A percentile compares a stretch with the other conserved stretches of the same genome.
Conservation (phyloP, 2,329 filamentous ascomycete species). For the Parafenestella ontariensis region DNA sequence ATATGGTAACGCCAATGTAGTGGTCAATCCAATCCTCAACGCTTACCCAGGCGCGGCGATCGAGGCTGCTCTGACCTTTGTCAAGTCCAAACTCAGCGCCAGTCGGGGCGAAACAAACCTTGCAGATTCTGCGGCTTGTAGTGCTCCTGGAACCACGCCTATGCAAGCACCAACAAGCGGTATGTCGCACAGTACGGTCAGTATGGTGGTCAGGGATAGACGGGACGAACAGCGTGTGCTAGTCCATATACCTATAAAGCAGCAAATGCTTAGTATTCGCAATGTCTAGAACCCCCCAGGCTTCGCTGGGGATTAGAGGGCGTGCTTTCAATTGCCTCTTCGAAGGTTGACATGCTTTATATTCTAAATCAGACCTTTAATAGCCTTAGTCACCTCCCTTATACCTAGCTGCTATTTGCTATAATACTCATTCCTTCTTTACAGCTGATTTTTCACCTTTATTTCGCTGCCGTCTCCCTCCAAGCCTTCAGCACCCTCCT, state of each 20-base stretch:
- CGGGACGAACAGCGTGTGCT: constrained; percentile 45
- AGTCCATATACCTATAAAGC: constrained; percentile 42
- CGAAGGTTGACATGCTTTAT: too few relatives aligned
- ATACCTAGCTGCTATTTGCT: too few relatives aligned
- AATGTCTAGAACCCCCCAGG: too few relatives aligned
- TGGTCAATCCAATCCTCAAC: not conserved
- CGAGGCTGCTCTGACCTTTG: not conserved
- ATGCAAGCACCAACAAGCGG: not conserved
- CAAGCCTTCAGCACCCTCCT: too few relatives aligned
- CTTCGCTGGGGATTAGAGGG: too few relatives aligned
- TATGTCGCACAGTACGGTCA: constrained; percentile 29
- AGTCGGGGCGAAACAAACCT: not conserved
- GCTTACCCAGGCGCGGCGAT: not conserved
- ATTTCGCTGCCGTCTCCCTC: too few relatives aligned
- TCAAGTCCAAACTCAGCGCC: not conserved
- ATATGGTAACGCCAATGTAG: not conserved
- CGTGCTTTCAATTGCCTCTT: too few relatives aligned
- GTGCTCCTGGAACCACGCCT: not conserved
- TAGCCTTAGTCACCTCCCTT: too few relatives aligned
- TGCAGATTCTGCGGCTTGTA: not conserved
- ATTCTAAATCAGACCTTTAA: too few relatives aligned
- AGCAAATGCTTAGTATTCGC: constrained; percentile 50
- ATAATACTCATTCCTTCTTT: too few relatives aligned
- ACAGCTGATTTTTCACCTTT: too few relatives aligned
- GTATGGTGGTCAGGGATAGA: constrained; percentile 51